Percentiles rank a stretch among this genome's conserved stretches.
These are phyloP conservation scores for Pleurotus sapidus DNA, from an alignment of 768 basidiomycete genomes.

Conservation along the genomic window DNA sequence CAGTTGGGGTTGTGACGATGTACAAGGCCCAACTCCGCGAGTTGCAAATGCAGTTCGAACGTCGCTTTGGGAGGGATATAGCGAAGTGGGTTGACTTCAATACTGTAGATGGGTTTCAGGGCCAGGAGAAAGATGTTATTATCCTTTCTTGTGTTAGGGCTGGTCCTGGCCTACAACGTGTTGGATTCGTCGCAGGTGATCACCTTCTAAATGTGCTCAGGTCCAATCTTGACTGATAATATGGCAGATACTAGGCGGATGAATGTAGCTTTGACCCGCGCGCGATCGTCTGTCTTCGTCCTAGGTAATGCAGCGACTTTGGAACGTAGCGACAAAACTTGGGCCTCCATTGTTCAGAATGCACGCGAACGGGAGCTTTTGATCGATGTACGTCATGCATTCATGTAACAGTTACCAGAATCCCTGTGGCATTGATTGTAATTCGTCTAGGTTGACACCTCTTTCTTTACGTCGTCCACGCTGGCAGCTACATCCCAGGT, in stretches of 20 bases:
- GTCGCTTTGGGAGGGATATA: slow-evolving; percentile 70
- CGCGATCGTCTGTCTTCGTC: slow-evolving; percentile 91
- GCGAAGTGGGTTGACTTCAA: slow-evolving; percentile 83
- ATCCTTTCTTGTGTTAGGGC: slow-evolving; percentile 96
- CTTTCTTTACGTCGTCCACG: slow-evolving; percentile 22
- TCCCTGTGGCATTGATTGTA: background rate
- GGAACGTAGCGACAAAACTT: slow-evolving; percentile 77
- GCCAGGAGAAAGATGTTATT: slow-evolving; percentile 98
- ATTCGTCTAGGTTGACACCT: slow-evolving; percentile 19
- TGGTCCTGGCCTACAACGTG: slow-evolving; percentile 73
- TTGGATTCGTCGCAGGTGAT: slow-evolving; percentile 87
- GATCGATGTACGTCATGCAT: slow-evolving; percentile 51
- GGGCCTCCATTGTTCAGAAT: slow-evolving; percentile 76
- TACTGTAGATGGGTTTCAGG: slow-evolving; percentile 98
- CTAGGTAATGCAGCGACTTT: slow-evolving; percentile 89
- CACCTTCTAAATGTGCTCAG: background rate
- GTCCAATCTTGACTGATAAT: background rate
- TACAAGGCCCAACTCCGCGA: slow-evolving; percentile 88
- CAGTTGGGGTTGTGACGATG: slow-evolving; percentile 79
- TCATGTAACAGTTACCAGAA: background rate
- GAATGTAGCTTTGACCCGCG: slow-evolving; percentile 99
- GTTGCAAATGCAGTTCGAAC: slow-evolving; percentile 65
- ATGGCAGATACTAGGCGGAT: slow-evolving; percentile 75
- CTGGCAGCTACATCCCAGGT: background rate
- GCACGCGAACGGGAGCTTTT: slow-evolving; percentile 65